Base-by-base conservation (phyloP, 129 eudicot genomes). In the Calendula officinalis region DNA sequence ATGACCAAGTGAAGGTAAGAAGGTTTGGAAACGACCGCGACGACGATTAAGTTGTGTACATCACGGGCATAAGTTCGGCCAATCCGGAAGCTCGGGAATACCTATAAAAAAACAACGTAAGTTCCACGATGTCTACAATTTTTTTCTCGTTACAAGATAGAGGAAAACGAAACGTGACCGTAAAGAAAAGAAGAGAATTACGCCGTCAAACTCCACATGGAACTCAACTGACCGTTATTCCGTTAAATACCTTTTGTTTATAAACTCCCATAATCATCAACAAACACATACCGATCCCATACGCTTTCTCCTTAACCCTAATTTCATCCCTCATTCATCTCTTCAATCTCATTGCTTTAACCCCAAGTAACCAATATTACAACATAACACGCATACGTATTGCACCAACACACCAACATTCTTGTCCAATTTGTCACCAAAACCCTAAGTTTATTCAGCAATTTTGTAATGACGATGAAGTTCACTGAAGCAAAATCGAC, bases 231-330 rank as follows among this genome's bases (percentile, higher is more conserved):
- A 70, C 75, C 75, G 68, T 70, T 70, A 61, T 50, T 50, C 47
- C 62, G 75, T 70, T 60, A 70, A 40, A 60, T 60, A 50, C 52
- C 63, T 7, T 52, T 4, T 8, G 8, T 40, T 11, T 38, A 52
- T 40, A 49, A 64, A 33, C 46, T 48, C 53, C 56, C 44, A 13
- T 47, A 52, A 60, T 71, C 75, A 44, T 56, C 67, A 15, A 41
- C 62, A 59, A 60, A 70, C 60, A 55, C 35, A 68, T 43, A 4
- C 17, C 17, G 42, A 37, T 27, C 54, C 33, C 71, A 4, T 41
- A 54, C 56, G 27, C 27, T 48, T 60, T 49, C 67, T 69, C 43
- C 60, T 47, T 69, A 71, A 71, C 76, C 76, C 76, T 62, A 71
- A 54, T 70, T 52, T 40, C 69, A 60, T 39, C 75, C 57, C 42